A percentile compares a stretch with the other conserved stretches of the same genome.
Conservation (phyloP, 768 basidiomycete species). For the Boletus insuetus region DNA sequence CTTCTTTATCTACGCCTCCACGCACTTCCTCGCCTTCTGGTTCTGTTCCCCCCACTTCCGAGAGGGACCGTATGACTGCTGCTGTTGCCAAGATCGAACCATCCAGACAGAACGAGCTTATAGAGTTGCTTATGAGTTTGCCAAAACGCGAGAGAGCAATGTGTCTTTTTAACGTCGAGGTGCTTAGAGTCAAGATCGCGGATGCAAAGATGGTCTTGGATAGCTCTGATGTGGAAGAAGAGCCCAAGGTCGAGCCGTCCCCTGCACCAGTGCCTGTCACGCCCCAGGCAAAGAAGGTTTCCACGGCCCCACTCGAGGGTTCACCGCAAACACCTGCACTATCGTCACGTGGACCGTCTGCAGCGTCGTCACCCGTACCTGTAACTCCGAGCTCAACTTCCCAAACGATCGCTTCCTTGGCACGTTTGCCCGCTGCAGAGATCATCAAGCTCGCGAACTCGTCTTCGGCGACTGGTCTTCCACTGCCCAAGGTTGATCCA, state of each 20-base stretch:
- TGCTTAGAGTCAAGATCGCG: conserved; percentile 70
- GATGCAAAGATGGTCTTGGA: conserved; percentile 84
- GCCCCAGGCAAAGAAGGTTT: conserved; percentile 60
- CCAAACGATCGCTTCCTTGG: conserved; percentile 69
- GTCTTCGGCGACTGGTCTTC: conserved; percentile 45
- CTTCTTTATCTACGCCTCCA: conserved; percentile 76
- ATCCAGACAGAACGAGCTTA: conserved; percentile 58
- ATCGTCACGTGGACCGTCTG: conserved; percentile 71
- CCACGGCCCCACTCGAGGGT: conserved; percentile 36
- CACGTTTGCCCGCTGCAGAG: conserved; percentile 70
- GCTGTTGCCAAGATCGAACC: conserved; percentile 67
- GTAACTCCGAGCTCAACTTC: conserved; percentile 48
- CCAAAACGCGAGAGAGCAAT: conserved; percentile 87
- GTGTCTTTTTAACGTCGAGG: conserved; percentile 86
- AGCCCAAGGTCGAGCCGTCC: conserved; percentile 25
- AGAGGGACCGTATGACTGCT: conserved; percentile 69
- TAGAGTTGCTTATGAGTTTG: conserved; percentile 79
- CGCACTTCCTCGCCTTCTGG: conserved; percentile 78
- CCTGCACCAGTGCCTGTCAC: conserved; percentile 46
- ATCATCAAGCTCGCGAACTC: conserved; percentile 65
- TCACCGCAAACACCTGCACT: conserved; percentile 77
- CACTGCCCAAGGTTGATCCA: conserved; percentile 68
- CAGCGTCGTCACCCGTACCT: conserved; percentile 67
- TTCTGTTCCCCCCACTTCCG: conserved; percentile 59
- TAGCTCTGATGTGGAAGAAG: conserved; percentile 59